Evolutionary conservation across 1,284 basidiomycete species (phyloP).

Genomic region (Agroathelia rolfsii): DNA sequence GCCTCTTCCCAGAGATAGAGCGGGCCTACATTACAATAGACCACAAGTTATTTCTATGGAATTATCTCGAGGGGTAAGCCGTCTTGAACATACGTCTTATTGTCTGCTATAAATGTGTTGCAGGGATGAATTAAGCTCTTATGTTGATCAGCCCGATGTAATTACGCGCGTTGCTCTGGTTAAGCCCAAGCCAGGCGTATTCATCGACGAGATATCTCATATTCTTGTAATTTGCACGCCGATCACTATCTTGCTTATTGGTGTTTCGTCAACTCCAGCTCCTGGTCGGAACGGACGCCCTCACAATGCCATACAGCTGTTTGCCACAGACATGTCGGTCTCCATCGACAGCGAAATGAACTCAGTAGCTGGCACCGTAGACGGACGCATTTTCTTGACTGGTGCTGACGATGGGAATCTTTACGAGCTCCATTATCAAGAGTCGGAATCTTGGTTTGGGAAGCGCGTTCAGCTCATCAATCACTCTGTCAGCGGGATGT

Average conservation of each 20-base stretch:
- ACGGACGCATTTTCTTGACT: slow-evolving; percentile 87
- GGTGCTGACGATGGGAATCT: slow-evolving; percentile 82
- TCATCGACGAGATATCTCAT: slow-evolving; percentile 87
- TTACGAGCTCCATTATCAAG: slow-evolving; percentile 91
- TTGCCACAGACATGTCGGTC: slow-evolving; percentile 81
- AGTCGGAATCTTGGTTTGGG: slow-evolving; percentile 89
- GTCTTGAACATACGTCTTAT: not conserved
- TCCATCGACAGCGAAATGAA: slow-evolving; percentile 78
- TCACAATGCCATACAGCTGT: slow-evolving; percentile 75
- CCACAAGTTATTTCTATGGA: slow-evolving; percentile 93
- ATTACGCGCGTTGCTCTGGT: slow-evolving; percentile 84
- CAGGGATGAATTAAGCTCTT: slow-evolving; percentile 80
- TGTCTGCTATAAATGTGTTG: slow-evolving; percentile 6
- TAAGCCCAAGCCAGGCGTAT: slow-evolving; percentile 72
- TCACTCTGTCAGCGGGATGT: slow-evolving; percentile 66
- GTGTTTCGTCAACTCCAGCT: slow-evolving; percentile 55
- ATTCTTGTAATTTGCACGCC: slow-evolving; percentile 89
- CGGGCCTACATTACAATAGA: slow-evolving; percentile 95
- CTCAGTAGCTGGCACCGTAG: slow-evolving; percentile 68
- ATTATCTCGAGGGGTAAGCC: slow-evolving; percentile 84
- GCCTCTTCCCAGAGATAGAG: slow-evolving; percentile 88
- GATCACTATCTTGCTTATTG: slow-evolving; percentile 76
- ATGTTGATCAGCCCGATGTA: slow-evolving; percentile 84
- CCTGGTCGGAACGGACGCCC: slow-evolving; percentile 34
- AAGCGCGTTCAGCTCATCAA: slow-evolving; percentile 78